These are phyloP conservation scores for Amaranthus cruentus DNA, from an alignment of 148 eudicot species.

Conservation along the genomic window DNA sequence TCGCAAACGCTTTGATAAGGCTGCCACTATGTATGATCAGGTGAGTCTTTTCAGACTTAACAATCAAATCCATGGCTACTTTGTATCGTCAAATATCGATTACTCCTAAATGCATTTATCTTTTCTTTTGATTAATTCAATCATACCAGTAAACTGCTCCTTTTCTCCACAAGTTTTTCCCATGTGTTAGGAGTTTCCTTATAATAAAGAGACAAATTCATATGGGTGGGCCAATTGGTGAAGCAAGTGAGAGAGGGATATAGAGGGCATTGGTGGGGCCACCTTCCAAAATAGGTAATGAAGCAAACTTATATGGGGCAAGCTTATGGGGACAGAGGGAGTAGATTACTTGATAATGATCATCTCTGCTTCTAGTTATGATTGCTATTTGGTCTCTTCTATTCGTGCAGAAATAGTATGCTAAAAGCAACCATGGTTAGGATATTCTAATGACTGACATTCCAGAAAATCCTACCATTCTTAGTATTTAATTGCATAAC, in stretches of 20 bases:
- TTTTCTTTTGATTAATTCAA: neutral
- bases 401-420: neutral
- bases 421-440: neutral
- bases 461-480: neutral
- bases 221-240: too few species aligned
- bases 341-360: neutral
- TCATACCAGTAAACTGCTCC: too few species aligned
- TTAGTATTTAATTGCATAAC: neutral
- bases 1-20: conserved; percentile 92
- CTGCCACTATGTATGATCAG: conserved; percentile 69
- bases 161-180: too few species aligned
- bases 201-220: too few species aligned
- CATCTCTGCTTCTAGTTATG: neutral
- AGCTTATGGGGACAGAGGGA: too few species aligned
- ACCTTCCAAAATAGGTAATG: too few species aligned
- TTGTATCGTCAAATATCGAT: neutral
- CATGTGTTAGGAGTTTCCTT: too few species aligned
- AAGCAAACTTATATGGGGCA: too few species aligned
- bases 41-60: conserved; percentile 27
- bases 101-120: neutral
- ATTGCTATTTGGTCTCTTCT: neutral
- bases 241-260: too few species aligned
- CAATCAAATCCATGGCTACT: too few species aligned
- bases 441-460: neutral
- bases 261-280: too few species aligned